phyloP scores from a whole-genome alignment of 2,329 filamentous ascomycete genomes.

The Bipolaris victoriae region DNA sequence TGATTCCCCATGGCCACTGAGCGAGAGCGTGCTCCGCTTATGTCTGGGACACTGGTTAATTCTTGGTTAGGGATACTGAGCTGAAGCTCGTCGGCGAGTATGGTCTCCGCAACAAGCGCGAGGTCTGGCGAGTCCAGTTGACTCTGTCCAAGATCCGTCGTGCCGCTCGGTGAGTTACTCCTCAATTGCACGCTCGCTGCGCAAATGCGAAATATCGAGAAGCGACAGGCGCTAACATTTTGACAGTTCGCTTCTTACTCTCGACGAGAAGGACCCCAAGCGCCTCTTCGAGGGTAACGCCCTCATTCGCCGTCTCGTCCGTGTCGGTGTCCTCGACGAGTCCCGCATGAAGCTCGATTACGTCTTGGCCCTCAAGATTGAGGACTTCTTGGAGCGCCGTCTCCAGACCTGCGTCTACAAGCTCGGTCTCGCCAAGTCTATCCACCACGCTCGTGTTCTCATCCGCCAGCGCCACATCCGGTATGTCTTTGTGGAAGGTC shows the following conservation, averaged over 20 bases:
- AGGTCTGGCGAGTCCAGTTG: slow-evolving; percentile 99
- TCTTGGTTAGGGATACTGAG: slow-evolving; percentile 85
- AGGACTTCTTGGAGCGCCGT: slow-evolving; percentile 99
- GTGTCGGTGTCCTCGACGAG: slow-evolving; percentile 99
- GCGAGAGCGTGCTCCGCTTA: slow-evolving; percentile 97
- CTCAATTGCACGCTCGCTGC: slow-evolving; percentile 16
- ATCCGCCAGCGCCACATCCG: slow-evolving; percentile 99
- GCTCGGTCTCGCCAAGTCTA: slow-evolving; percentile 99
- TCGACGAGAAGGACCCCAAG: slow-evolving; percentile 99
- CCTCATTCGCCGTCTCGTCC: slow-evolving; percentile 99
- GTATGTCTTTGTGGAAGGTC: slow-evolving; percentile 46
- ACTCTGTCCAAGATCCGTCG: slow-evolving; percentile 99
- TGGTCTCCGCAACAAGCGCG: slow-evolving; percentile 99
- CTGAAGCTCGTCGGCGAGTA: slow-evolving; percentile 99
- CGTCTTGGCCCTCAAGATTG: slow-evolving; percentile 97
- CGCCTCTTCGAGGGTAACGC: slow-evolving; percentile 99
- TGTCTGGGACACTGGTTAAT: slow-evolving; percentile 81
- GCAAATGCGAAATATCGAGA: slow-evolving; percentile 15
- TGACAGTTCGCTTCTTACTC: slow-evolving; percentile 94
- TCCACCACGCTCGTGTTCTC: slow-evolving; percentile 99
- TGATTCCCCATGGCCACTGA: slow-evolving; percentile 88
- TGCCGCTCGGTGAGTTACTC: slow-evolving; percentile 87
- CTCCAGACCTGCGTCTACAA: slow-evolving; percentile 99
- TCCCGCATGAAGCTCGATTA: slow-evolving; percentile 99
- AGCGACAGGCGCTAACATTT: slow-evolving; percentile 20